Evolutionary conservation across 1,284 basidiomycete species (phyloP), one percentile per base, ranked within the genome.

Genomic region (Heterobasidion annosum): DNA sequence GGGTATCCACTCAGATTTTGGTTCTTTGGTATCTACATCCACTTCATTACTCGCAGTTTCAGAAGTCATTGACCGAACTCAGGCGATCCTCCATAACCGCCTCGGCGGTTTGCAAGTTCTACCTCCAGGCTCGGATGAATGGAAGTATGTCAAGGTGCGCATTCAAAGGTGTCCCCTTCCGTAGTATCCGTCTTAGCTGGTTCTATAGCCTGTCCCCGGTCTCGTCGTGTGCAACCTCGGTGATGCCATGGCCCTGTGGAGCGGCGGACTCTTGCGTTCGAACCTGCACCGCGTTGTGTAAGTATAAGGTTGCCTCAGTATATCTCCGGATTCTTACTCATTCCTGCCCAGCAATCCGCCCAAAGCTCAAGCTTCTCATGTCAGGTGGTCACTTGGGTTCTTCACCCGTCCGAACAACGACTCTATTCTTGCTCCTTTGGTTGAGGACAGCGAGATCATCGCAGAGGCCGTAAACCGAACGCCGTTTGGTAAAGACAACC

Each of bases 81-180:
- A 82, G 76, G 78, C 82, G 0, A 79, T 85, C 67, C 67, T 87
- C 50, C 82, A 85, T 65, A 88, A 88, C 64, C 76, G 77, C 13
- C 75, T 89, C 0, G 86, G 86, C 3, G 87, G 87, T 0, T 68
- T 90, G 6, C 87, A 89, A 61, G 84, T 88, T 0, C 71, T 87
- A 42, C 75, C 77, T 0, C 84, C 84, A 0, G 81, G 80, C 2
- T 69, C 75, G 10, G 73, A 79, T 16, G 66, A 74, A 18, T 89
- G 86, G 86, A 79, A 81, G 60, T 88, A 86, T 58, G 73, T 88
- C 57, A 77, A 77, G 71, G 83, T 82, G 42, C 2, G 25, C 25
- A 25, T 25, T 25, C 25, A 25, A 52, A 25, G 45, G 6, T 25
- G 45, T 8, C 45, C 13, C 25, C 25, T 47, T 32, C 12, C 16